A percentile compares a stretch with the other conserved stretches of the same genome.
These are phyloP conservation scores for Quercus glauca DNA, from an alignment of 306 rosid genomes.

Conservation along the genomic window DNA sequence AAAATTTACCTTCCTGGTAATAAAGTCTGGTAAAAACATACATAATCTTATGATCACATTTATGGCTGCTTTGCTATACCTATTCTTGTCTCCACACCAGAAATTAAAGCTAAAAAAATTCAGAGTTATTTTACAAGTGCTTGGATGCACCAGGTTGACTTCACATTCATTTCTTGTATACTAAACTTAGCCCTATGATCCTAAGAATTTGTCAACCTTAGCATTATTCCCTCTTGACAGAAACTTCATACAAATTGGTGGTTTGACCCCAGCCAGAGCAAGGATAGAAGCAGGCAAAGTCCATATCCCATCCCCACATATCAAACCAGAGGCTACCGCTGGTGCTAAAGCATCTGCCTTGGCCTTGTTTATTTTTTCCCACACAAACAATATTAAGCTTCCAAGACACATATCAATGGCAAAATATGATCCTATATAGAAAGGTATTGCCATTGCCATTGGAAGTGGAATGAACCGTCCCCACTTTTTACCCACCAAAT, in stretches of 20 bases:
- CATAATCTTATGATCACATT: too few species aligned
- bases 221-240: not conserved
- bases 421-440: slow-evolving; percentile 7
- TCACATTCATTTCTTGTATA: not conserved
- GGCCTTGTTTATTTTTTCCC: not conserved
- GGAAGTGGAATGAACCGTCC: slow-evolving; percentile 1
- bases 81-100: too few species aligned
- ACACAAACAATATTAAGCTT: slow-evolving; percentile 5
- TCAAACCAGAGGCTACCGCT: slow-evolving; percentile 14
- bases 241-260: slow-evolving; percentile 16
- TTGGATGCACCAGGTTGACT: not conserved
- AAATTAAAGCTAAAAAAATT: not conserved
- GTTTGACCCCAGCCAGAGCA: slow-evolving; percentile 10
- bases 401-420: slow-evolving; percentile 16
- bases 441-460: slow-evolving; percentile 18
- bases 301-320: slow-evolving; percentile 14
- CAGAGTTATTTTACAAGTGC: not conserved
- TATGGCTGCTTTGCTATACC: too few species aligned
- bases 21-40: too few species aligned
- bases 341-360: not conserved
- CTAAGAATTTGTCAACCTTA: not conserved
- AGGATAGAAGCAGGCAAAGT: slow-evolving; percentile 6
- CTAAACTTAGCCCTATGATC: not conserved
- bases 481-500: not conserved
- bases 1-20: too few species aligned